These are phyloP conservation scores for Bimuria novae-zelandiae DNA, from an alignment of 2,329 filamentous ascomycete species.

Conservation along the genomic window DNA sequence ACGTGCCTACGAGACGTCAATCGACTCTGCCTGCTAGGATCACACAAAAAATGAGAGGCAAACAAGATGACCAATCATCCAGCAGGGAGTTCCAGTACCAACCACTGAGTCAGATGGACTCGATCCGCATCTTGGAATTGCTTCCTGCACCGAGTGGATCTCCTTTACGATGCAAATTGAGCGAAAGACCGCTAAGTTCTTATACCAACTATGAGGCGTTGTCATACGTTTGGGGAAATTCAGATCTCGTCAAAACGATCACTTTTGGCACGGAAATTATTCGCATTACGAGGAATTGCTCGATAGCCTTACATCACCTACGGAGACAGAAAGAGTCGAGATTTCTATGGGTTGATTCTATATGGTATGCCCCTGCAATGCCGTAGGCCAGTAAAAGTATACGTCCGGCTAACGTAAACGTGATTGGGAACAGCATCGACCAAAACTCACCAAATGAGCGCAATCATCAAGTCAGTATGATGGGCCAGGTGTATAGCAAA, in stretches of 20 bases:
- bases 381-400: too few relatives aligned
- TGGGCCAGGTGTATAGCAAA: constrained; percentile 5
- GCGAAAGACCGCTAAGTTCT: background rate
- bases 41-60: too few relatives aligned
- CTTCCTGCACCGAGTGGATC: background rate
- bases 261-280: background rate
- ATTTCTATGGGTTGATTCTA: constrained; percentile 7
- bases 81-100: background rate
- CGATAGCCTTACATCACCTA: constrained; percentile 1
- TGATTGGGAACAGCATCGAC: constrained; percentile 9
- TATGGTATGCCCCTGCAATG: constrained; percentile 8
- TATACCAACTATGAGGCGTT: background rate
- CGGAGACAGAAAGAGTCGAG: background rate
- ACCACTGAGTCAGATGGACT: background rate
- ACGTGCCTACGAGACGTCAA: too few relatives aligned
- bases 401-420: too few relatives aligned
- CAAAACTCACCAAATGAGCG: background rate
- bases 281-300: constrained; percentile 2
- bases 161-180: background rate
- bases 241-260: background rate
- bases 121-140: constrained; percentile 1
- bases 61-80: too few relatives aligned
- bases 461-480: constrained; percentile 8
- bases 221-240: constrained; percentile 1
- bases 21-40: too few relatives aligned